Base-by-base conservation (phyloP, 2,329 filamentous ascomycete species). In the Diaporthe humulicola region DNA sequence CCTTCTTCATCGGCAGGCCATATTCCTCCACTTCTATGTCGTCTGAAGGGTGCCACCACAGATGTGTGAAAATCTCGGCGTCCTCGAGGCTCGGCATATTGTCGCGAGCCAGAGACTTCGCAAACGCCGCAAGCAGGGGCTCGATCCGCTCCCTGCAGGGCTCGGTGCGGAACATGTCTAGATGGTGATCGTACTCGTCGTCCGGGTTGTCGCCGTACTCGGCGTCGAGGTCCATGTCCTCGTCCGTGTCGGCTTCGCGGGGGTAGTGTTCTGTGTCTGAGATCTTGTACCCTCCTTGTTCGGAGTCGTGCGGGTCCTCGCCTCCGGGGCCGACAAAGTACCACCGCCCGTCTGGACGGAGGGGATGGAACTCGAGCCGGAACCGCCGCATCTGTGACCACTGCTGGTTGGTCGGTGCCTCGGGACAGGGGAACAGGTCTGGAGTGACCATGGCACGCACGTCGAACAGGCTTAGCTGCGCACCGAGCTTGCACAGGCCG, bases 111-210 rank as follows among this genome's bases (percentile, higher is more conserved):
- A 57, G 9, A 57, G 30, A 57, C 30, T 57, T 57, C 30, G 54
- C 54, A 57, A 57, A 38, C 54, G 54, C 54, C 30, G 54, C 54
- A 36, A 57, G 54, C 54, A 57, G 30, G 28, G 54, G 54, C 54
- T 57, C 54, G 54, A 36, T n/a, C 30, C 54, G 54, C 54, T 57
- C 54, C 54, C 54, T 57, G 54, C 54, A 57, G 17, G 30, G 30
- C 54, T 57, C 30, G 54, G 54, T 57, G 54, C 54, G 54, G 54
- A 57, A 57, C 54, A 57, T 57, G 54, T 57, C 30, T 22, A 57
- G 54, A 36, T 22, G 6, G 54, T 22, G 9, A 57, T 57, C 88
- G 84, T 98, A 98, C 54, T 22, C 54, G 54, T 57, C 54, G 54
- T 57, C 54, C 17, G 19, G 54, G 54, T 57, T n/a, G 30, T 57